A percentile compares a stretch with the other conserved stretches of the same genome.
Conservation (phyloP, 2,329 filamentous ascomycete species). For the Fusarium sp. region DNA sequence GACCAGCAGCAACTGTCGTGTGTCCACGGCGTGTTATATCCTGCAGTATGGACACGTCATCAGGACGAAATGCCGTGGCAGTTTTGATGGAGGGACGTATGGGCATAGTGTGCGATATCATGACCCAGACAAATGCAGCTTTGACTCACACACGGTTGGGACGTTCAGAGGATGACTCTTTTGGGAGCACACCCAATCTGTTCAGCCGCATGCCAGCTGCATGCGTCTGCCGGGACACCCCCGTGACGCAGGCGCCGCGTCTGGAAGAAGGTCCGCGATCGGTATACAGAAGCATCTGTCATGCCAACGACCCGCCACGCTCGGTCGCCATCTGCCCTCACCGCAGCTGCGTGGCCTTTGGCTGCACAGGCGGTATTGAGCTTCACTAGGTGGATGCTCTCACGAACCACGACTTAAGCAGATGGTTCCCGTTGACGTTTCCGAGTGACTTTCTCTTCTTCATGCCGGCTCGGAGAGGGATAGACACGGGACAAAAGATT, state of each 20-base stretch:
- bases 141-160: slow-evolving; percentile 18
- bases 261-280: slow-evolving; percentile 48
- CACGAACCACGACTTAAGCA: slow-evolving; percentile 61
- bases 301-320: slow-evolving; percentile 71
- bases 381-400: slow-evolving; percentile 67
- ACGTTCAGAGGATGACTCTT: slow-evolving; percentile 20
- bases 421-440: slow-evolving; percentile 67
- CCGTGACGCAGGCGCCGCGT: slow-evolving; percentile 39
- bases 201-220: slow-evolving; percentile 4
- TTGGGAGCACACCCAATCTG: slow-evolving; percentile 5
- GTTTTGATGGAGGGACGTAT: slow-evolving; percentile 70
- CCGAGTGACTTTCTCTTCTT: slow-evolving; percentile 71
- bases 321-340: slow-evolving; percentile 75
- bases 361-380: slow-evolving; percentile 71
- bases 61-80: slow-evolving; percentile 65
- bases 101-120: slow-evolving; percentile 70
- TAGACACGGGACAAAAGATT: slow-evolving; percentile 66
- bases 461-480: slow-evolving; percentile 62
- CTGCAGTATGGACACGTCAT: slow-evolving; percentile 73
- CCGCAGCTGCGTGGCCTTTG: slow-evolving; percentile 73
- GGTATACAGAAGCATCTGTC: slow-evolving; percentile 64
- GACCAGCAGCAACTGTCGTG: slow-evolving; percentile 63
- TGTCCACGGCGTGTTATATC: slow-evolving; percentile 69
- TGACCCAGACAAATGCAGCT: slow-evolving; percentile 27
- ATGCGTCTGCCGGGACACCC: slow-evolving; percentile 44